Conservation (phyloP, 768 basidiomycete species). For the Xerocomellus intermedius region DNA sequence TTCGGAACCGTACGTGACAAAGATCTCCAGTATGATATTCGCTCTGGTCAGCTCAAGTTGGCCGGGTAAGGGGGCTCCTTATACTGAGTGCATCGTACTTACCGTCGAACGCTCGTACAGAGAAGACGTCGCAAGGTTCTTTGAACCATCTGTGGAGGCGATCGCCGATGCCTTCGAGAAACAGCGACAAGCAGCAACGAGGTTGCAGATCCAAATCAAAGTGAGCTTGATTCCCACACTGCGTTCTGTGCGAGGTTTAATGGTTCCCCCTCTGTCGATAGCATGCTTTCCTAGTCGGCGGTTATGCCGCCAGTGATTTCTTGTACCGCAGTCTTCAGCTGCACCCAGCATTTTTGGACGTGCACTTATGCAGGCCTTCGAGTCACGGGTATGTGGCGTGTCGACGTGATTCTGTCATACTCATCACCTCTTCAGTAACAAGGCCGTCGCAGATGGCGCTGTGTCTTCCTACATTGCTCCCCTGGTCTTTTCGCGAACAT, state of each 20-base stretch:
- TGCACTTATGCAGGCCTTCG: conserved; percentile 45
- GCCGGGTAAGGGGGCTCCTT: conserved; percentile 28
- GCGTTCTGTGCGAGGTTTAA: not conserved
- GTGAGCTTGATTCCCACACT: not conserved
- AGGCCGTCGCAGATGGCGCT: conserved; percentile 36
- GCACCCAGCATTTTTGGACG: conserved; percentile 6
- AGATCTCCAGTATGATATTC: conserved; percentile 34
- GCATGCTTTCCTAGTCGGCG: conserved; percentile 49
- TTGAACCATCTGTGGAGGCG: conserved; percentile 40
- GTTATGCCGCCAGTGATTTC: conserved; percentile 48
- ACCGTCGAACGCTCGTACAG: conserved; percentile 20
- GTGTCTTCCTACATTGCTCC: conserved; percentile 36
- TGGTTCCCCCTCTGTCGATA: not conserved
- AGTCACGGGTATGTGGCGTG: conserved; percentile 40
- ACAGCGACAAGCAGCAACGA: conserved; percentile 19
- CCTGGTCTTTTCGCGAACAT: conserved; percentile 42
- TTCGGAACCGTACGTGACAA: conserved; percentile 38
- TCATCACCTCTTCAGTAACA: conserved; percentile 29
- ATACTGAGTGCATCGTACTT: not conserved
- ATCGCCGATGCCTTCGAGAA: conserved; percentile 34
- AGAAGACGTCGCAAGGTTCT: conserved; percentile 37
- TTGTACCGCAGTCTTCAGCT: conserved; percentile 40
- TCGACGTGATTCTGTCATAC: not conserved
- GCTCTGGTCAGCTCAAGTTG: conserved; percentile 37
- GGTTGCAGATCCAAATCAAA: conserved; percentile 28